Evolutionary conservation across 2,329 filamentous ascomycete genomes (phyloP).

Genomic region (Pochonia chlamydosporia): DNA sequence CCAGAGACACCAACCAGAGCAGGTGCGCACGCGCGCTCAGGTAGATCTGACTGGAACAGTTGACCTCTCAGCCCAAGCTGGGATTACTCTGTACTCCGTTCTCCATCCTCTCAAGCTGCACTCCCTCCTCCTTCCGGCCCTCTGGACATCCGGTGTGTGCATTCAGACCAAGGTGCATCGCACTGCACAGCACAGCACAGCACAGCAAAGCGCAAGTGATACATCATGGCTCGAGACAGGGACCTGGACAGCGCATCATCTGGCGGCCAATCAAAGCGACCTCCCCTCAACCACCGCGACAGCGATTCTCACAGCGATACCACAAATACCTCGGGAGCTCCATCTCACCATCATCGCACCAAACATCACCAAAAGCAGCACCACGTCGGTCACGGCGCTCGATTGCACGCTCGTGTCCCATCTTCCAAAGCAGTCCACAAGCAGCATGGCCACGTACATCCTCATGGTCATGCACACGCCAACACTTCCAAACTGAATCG

Average conservation of each 20-base stretch:
- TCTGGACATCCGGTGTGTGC: background rate
- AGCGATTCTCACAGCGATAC: conserved; percentile 28
- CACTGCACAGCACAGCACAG: background rate
- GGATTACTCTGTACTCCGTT: background rate
- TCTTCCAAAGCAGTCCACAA: conserved; percentile 45
- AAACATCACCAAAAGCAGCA: conserved; percentile 27
- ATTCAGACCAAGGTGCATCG: background rate
- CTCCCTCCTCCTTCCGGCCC: no score
- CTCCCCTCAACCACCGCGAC: conserved; percentile 31
- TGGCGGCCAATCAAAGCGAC: conserved; percentile 51
- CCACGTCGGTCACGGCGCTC: conserved; percentile 33
- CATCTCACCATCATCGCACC: conserved; percentile 22
- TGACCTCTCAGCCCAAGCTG: no score
- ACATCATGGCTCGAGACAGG: conserved; percentile 37
- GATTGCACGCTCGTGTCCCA: conserved; percentile 46
- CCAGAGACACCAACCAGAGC: background rate
- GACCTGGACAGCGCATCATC: conserved; percentile 42
- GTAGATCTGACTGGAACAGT: background rate
- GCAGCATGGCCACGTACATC: conserved; percentile 23
- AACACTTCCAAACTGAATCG: conserved; percentile 34
- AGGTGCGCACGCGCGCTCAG: background rate
- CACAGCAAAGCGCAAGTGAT: no score
- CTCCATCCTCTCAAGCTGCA: no score
- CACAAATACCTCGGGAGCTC: conserved; percentile 16
- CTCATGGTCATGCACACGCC: conserved; percentile 9